Base-by-base conservation (phyloP, 2,329 filamentous ascomycete genomes). In the Nigrospora osmanthi region DNA sequence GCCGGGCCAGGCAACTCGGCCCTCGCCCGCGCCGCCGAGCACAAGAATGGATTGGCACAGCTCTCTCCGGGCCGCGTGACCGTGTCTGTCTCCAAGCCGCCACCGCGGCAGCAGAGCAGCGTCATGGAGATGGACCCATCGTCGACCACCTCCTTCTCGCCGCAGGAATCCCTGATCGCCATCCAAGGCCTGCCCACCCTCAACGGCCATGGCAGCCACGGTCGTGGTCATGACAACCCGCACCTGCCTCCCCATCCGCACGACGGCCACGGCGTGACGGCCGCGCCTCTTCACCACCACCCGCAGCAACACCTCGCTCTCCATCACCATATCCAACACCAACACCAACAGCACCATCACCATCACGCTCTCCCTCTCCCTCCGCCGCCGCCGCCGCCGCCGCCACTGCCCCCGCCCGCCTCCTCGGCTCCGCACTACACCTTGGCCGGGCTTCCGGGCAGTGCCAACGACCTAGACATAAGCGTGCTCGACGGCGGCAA, bases 401-500 rank as follows among this genome's bases (percentile, higher is more conserved):
- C 32, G 12, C 30, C 39, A 31, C 39, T 33, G 23, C 39, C 39
- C 31, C 39, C 30, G 16, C 39, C 32, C 16, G 32, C 23, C 12
- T 12, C 39, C 7, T 12, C 34, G 23, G 7, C 15, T 31, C 19
- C 4, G 6, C 31, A 41, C 31, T 23, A 13, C 34, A 34, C 30
- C 39, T 35, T 23, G 31, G 19, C 19, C 19, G 19, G 19, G 19
- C 38, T 36, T 12, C 44, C 11, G 23, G 16, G 31, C 44, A 37
- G 28, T 34, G 31, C 61, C 35, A 58, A 64, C 30, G 65, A 67
- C 47, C 44, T 59, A 49, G 54, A 57, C 54, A 51, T 68, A 53
- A 62, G 66, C 48, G 55, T 54, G 42, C 63, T 73, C 46, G 65
- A 70, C 46, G 55, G 63, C 40, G 57, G 60, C 46, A 60, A 67